phyloP scores from a whole-genome alignment of 192 early-diverging fungal species.

The Haplosporangium gracile region DNA sequence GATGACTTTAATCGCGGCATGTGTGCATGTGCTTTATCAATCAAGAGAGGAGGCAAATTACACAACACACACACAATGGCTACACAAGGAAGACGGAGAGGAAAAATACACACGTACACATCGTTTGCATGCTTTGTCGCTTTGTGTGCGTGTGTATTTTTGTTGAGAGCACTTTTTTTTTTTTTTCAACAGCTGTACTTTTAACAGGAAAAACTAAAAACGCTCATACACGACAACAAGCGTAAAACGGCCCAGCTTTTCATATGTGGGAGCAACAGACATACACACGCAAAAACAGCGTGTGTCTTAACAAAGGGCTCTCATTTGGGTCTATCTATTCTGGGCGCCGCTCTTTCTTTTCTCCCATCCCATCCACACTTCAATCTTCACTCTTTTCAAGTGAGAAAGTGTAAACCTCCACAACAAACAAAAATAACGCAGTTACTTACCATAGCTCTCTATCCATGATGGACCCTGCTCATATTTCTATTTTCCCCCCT shows the following conservation, averaged over 20 bases:
- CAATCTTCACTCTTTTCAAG: background rate
- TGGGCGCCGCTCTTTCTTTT: background rate
- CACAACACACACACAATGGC: background rate
- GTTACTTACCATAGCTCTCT: constrained; percentile 62
- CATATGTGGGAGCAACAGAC: background rate
- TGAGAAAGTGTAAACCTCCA: background rate
- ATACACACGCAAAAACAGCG: background rate
- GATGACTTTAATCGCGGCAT: background rate
- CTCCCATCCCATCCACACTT: background rate
- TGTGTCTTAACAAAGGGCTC: background rate
- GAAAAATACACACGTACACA: background rate
- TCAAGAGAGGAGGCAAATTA: background rate
- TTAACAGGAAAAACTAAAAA: background rate
- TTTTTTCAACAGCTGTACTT: background rate
- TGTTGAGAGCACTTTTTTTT: background rate
- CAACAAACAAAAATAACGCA: no score
- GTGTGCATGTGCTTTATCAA: background rate
- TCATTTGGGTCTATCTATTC: background rate
- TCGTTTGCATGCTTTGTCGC: background rate
- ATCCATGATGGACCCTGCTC: background rate
- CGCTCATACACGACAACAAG: background rate
- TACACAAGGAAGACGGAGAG: background rate
- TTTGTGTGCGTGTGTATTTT: background rate
- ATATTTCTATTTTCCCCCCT: background rate
- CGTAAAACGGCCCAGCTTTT: background rate